Base-by-base conservation (phyloP, 2,329 filamentous ascomycete genomes). In the Fusarium tjaetaba region DNA sequence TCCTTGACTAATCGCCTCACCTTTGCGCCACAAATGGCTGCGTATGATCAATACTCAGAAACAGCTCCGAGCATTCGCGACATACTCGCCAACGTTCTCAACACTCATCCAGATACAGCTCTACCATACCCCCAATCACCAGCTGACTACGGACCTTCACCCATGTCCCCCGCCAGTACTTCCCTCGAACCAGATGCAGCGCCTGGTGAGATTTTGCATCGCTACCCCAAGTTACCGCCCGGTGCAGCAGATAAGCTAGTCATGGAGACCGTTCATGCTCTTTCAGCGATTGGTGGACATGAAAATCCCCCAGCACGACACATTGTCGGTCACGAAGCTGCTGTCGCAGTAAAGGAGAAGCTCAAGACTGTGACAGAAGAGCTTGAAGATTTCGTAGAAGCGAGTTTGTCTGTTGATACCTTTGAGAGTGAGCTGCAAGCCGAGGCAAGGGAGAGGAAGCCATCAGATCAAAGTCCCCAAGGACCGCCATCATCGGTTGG, bases 331-430 rank as follows among this genome's bases (percentile, higher is more conserved):
- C 90, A 93, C 61, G 96, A 98, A 81, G 96, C 94, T 2, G 93
- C 96, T 18, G 88, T 90, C 11, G 93, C 93, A 45, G 96, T 98
- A 43, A 97, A 96, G 81, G 96, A 98, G 84, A 98, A 98, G 84
- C 85, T 99, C 63, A 97, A 97, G 85, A 98, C 95, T 4, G 94
- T 98, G 6, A 97, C 94, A 72, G 95, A 98, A 81, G 96, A 98
- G 84, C 85, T 98, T 64, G 96, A 98, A 81, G 96, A 98, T 76
- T 98, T 98, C 82, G 92, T 97, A 34, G 94, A 97, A 77, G 92
- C 95, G 32, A 98, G 95, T 78, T 87, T 93, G 73, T 92, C 94
- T 1, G 95, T 96, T 22, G 95, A 97, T 80, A 93, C 94, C 34
- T 89, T 89, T 68, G 88, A 90, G 46, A 88, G 84, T 75, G 87